Percentiles rank a stretch among this genome's conserved stretches.
phyloP scores from a whole-genome alignment of 495 filamentous ascomycete species.

The Cladorrhinum samala region DNA sequence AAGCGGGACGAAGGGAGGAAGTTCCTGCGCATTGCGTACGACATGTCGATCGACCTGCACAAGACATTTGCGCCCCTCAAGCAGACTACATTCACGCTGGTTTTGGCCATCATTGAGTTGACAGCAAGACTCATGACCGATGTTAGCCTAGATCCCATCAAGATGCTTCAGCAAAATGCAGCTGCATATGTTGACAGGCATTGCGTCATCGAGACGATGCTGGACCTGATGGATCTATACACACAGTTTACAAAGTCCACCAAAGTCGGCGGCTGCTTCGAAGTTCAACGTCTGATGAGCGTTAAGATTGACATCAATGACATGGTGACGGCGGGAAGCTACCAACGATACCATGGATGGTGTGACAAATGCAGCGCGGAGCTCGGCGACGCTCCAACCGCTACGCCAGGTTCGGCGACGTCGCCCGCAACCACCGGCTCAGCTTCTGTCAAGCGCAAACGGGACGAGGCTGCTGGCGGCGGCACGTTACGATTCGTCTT shows the following conservation, averaged over 20 bases:
- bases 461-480: slow-evolving; percentile 50
- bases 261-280: slow-evolving; percentile 61
- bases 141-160: slow-evolving; percentile 39
- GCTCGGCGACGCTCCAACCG: slow-evolving; percentile 24
- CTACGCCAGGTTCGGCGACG: slow-evolving; percentile 28
- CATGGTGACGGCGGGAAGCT: slow-evolving; percentile 43
- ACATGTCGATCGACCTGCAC: slow-evolving; percentile 81
- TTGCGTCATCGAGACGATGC: slow-evolving; percentile 76
- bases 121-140: slow-evolving; percentile 61
- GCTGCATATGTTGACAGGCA: slow-evolving; percentile 57
- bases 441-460: slow-evolving; percentile 35
- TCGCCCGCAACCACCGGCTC: slow-evolving; percentile 35
- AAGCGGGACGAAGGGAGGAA: slow-evolving; percentile 25
- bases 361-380: slow-evolving; percentile 39
- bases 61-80: slow-evolving; percentile 90
- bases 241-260: slow-evolving; percentile 67
- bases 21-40: slow-evolving; percentile 61
- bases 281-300: slow-evolving; percentile 68
- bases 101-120: slow-evolving; percentile 75
- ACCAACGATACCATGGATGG: slow-evolving; percentile 34
- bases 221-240: slow-evolving; percentile 85
- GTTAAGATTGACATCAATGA: slow-evolving; percentile 84
- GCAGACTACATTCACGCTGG: slow-evolving; percentile 71
- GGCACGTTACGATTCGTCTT: slow-evolving; percentile 89
- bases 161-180: slow-evolving; percentile 18